Base-by-base conservation (phyloP, 768 basidiomycete genomes). In the Leucosporidium yakuticum region DNA sequence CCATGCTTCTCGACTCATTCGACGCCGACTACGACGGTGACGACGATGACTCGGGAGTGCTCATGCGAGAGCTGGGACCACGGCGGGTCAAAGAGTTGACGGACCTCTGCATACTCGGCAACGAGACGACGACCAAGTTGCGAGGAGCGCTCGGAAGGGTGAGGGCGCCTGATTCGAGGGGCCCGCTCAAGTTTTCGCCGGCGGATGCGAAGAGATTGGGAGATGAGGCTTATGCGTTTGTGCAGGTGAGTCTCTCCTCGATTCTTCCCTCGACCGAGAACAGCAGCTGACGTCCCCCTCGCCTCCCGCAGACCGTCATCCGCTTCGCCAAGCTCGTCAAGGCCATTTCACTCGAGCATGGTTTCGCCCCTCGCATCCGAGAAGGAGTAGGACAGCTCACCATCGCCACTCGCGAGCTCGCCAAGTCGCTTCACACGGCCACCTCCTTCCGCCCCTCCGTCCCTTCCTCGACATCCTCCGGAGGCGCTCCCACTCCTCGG, bases 371-470 rank as follows among this genome's bases (percentile, higher is more conserved):
- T 19, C 72, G 55, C 20, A 32, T 70, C 14, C 64, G 60, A 1
- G 69, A 73, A 23, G 67, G 63, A 5, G 66, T 73, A 49, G 72
- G 72, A 0, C 69, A 73, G 49, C 56, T 73, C 19, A 73, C 72
- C 25, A 65, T 73, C 63, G 62, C 65, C 9, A 73, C 71, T 23
- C 59, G 68, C n/a, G 71, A 73, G 60, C 66, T 72, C 47, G 65
- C 68, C 5, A 61, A 64, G 4, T 5, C 50, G 67, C n/a, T 65
- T 53, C 21, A 21, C 63, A 67, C 54, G 60, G 56, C 48, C 61
- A 67, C 66, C 25, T 53, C 49, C 31, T 67, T 67, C 61, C 61
- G 66, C 27, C 66, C 66, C 19, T 39, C 27, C 21, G 56, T 58
- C 17, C 64, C 57, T 7, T n/a, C 53, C n/a, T 19, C 39, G 17